Conservation (phyloP, 352 stramenopile species). For the Phytophthora tentaculata region DNA sequence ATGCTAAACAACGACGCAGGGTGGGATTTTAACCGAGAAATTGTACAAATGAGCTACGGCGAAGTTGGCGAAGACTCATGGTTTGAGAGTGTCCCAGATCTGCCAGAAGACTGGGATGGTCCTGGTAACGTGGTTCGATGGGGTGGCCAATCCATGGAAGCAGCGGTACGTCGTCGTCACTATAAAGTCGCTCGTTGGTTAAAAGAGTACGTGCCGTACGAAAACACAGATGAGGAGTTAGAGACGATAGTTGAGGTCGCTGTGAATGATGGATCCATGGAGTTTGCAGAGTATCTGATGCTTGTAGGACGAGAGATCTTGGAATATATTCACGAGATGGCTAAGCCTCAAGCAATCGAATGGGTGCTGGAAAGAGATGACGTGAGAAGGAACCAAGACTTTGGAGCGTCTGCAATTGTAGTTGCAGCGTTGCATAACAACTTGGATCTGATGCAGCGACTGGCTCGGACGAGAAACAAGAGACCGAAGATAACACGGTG, state of each 20-base stretch:
- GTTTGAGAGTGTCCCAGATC: not conserved
- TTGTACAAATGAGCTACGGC: not conserved
- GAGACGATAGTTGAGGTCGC: not conserved
- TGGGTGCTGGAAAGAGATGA: not conserved
- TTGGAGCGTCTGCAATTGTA: not conserved
- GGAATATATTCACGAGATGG: slow-evolving; percentile 1
- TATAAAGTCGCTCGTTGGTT: not conserved
- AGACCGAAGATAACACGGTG: not conserved
- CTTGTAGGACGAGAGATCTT: not conserved
- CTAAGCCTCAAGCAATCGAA: not conserved
- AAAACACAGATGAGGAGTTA: not conserved
- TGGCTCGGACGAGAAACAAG: not conserved
- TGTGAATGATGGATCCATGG: slow-evolving; percentile 4
- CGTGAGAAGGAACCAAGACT: not conserved
- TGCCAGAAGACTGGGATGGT: slow-evolving; percentile 3
- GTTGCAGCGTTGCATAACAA: not conserved
- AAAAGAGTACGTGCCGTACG: not conserved
- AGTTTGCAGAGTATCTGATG: slow-evolving; percentile 7
- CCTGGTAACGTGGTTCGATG: slow-evolving; percentile 1
- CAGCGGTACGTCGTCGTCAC: not conserved
- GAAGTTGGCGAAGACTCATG: not conserved
- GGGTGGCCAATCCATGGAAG: not conserved
- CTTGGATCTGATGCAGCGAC: slow-evolving; percentile 1
- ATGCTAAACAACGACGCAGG: slow-evolving; percentile 3
- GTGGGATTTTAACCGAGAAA: not conserved